phyloP scores from a whole-genome alignment of 2,329 filamentous ascomycete species.

The Lachnellula suecica region DNA sequence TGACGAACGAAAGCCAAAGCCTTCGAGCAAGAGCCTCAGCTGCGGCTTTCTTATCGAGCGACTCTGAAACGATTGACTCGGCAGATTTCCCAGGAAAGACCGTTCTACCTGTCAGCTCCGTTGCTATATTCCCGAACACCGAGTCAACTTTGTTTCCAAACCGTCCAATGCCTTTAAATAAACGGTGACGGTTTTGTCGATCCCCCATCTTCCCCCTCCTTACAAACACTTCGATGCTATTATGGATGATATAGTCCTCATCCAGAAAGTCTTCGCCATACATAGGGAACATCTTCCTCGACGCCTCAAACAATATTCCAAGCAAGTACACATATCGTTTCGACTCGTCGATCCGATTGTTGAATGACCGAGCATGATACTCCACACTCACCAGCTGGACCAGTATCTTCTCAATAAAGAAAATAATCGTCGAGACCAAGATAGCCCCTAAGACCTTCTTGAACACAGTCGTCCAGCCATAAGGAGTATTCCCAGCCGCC shows the following conservation, averaged over 20 bases:
- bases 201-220: background rate
- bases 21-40: slow-evolving; percentile 6
- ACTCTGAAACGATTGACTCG: slow-evolving; percentile 3
- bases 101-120: slow-evolving; percentile 7
- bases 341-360: slow-evolving; percentile 77
- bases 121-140: slow-evolving; percentile 9
- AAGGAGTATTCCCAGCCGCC: slow-evolving; percentile 6
- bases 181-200: background rate
- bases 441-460: slow-evolving; percentile 9
- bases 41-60: slow-evolving; percentile 5
- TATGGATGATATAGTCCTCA: slow-evolving; percentile 84
- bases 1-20: slow-evolving; percentile 8
- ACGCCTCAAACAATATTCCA: slow-evolving; percentile 88
- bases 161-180: slow-evolving; percentile 2
- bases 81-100: slow-evolving; percentile 2
- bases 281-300: slow-evolving; percentile 80
- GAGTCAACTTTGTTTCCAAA: slow-evolving; percentile 7
- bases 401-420: slow-evolving; percentile 10
- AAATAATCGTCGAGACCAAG: slow-evolving; percentile 9
- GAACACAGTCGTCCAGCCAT: slow-evolving; percentile 5
- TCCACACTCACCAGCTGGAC: slow-evolving; percentile 60
- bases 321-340: slow-evolving; percentile 82
- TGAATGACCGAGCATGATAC: slow-evolving; percentile 81
- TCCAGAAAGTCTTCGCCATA: slow-evolving; percentile 86
- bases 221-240: slow-evolving; percentile 1